Percentiles rank a stretch among this genome's conserved stretches.
phyloP scores from a whole-genome alignment of 192 early-diverging fungal species.

The Phlyctochytrium planicorne region DNA sequence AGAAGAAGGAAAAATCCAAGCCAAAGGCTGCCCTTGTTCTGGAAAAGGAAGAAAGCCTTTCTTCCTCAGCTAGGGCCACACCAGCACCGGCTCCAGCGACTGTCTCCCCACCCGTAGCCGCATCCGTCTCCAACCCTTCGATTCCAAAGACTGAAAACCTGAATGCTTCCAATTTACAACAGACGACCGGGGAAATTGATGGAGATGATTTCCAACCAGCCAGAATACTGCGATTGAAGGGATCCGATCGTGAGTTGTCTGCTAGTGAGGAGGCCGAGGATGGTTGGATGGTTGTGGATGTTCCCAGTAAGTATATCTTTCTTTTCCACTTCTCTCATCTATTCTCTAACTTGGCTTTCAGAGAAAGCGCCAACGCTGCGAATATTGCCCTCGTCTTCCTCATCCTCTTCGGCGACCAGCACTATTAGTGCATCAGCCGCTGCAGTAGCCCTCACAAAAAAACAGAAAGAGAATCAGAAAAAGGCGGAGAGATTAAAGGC shows the following conservation, averaged over 20 bases:
- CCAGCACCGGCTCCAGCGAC: too few species aligned
- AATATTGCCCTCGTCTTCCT: not conserved
- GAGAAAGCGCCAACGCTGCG: not conserved
- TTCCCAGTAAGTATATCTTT: not conserved
- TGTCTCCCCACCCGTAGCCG: too few species aligned
- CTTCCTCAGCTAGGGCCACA: too few species aligned
- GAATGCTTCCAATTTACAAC: too few species aligned
- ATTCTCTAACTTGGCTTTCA: not conserved
- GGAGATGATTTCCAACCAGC: not conserved
- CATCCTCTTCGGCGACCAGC: too few species aligned
- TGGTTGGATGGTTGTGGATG: conserved; percentile 1
- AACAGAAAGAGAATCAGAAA: conserved; percentile 34
- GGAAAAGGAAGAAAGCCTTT: too few species aligned
- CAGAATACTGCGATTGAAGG: not conserved
- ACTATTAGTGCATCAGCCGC: not conserved
- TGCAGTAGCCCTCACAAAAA: conserved; percentile 23
- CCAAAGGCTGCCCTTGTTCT: too few species aligned
- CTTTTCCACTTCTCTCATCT: not conserved
- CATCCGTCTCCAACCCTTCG: too few species aligned
- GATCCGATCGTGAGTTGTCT: not conserved
- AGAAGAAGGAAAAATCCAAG: too few species aligned
- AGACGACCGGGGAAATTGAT: too few species aligned
- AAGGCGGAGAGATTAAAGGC: conserved; percentile 28
- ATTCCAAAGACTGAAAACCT: too few species aligned
- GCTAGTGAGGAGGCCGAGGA: not conserved